Evolutionary conservation across 768 basidiomycete genomes (phyloP), one percentile per base, ranked within the genome.

Genomic region (Calvatia gigantea): DNA sequence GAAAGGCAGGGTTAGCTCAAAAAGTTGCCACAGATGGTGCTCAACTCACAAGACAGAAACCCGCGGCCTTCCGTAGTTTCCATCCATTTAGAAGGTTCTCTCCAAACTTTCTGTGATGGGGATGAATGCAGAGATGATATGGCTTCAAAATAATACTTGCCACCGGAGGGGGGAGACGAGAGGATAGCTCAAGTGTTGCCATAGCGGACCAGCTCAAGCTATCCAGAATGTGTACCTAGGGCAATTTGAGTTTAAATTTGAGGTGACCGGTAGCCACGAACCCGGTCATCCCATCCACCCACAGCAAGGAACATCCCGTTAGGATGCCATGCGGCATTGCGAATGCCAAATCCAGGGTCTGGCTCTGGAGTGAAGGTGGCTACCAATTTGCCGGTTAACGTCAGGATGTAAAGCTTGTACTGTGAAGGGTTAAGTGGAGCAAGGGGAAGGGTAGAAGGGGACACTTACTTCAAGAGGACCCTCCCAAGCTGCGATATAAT

Each of bases 281-380:
- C 92, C 71, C 88, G 91, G 62, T 94, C 92, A 69, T 95, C 93
- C 84, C 88, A 94, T 9, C 94, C 94, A 11, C 84, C 86, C 0
- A 94, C 76, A 1, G 86, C 89, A 7, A 97, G 72, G 66, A 89
- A 94, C 64, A 81, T 75, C 4, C 94, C 91, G 53, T 76, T 87
- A 3, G 94, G 94, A 69, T 94, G 91, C 94, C 94, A 98, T 17
- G 81, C 72, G 0, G 87, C 85, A 56, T 73, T 75, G 8, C 92
- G 81, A 39, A 97, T 84, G 5, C 94, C 94, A 54, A 94, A 81
- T 14, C 87, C 91, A 25, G 91, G 89, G 68, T 96, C 92, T 25
- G 82, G 78, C 31, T 77, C 78, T 2, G 91, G 91, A 17, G 75
- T 75, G 65, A 91, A 94, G 9, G 83, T 79, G 15, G 83, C 84